Evolutionary conservation across 2,329 filamentous ascomycete genomes (phyloP), one percentile per base, ranked within the genome.

Genomic region (Aspergillus fumigatus): DNA sequence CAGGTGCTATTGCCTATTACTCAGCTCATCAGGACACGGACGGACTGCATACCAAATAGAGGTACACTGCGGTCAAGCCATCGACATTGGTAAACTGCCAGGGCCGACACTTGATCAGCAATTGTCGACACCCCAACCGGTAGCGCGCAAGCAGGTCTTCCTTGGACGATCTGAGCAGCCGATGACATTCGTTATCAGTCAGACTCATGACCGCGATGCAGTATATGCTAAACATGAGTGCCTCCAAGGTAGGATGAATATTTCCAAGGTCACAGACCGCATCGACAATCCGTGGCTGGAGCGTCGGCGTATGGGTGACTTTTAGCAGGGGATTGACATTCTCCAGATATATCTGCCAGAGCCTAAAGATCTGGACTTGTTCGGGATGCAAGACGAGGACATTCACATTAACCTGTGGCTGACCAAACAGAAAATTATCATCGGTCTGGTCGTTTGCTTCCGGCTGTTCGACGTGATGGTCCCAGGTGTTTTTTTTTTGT

Each of bases 251-350:
- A 55, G 78, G 80, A 1, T 79, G 74, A 3, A 85, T 80, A 59
- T 79, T 82, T 38, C 79, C 73, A 6, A 84, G 69, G 54, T 84
- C 79, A 3, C 81, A 79, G 48, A 80, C 80, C 10, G 84, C 84
- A 58, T 85, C 82, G 53, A 89, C 81, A 43, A 90, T 80, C 55
- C 81, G 80, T 26, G 75, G 77, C 67, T 89, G 86, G 1, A 88
- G 73, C 2, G 82, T 88, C 1, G 85, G 85, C 0, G 83, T 81
- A 65, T 89, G 87, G 0, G 84, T 85, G 53, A 89, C 77, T 65
- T 88, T 89, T 51, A 88, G 76, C 3, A 90, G 69, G 0, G 87
- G 85, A 62, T 89, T 85, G 62, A 89, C 82, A 64, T 88, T 88
- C 60, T 84, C 82, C 48, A 89, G 79, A 65, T 87, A 90, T 19